These are phyloP conservation scores for Mortierella sp. DNA, from an alignment of 371 early-diverging fungal species.

Conservation along the genomic window DNA sequence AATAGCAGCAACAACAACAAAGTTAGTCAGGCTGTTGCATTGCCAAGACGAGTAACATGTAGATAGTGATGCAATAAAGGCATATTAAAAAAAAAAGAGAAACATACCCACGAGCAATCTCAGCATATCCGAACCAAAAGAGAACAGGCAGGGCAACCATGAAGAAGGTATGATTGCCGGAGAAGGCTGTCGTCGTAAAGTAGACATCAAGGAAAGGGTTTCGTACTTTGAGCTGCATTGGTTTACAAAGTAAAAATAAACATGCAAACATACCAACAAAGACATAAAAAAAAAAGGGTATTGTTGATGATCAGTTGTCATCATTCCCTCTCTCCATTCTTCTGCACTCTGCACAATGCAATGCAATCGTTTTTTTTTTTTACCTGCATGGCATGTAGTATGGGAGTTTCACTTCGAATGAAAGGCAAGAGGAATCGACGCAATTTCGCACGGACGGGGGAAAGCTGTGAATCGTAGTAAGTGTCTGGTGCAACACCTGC, in stretches of 20 bases:
- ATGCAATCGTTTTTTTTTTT: neutral
- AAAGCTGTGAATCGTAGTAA: constrained; percentile 53
- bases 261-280: neutral
- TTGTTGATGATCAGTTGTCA: too few relatives aligned
- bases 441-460: constrained; percentile 60
- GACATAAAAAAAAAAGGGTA: neutral
- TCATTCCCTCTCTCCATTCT: too few relatives aligned
- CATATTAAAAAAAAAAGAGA: constrained; percentile 1
- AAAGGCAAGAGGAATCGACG: constrained; percentile 65
- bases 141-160: constrained; percentile 76
- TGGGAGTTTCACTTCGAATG: constrained; percentile 68
- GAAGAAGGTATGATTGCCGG: constrained; percentile 83
- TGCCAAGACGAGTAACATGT: neutral
- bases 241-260: neutral
- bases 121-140: constrained; percentile 78
- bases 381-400: constrained; percentile 71
- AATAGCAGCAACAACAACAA: neutral
- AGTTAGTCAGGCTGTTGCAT: neutral
- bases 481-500: constrained; percentile 54
- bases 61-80: neutral
- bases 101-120: constrained; percentile 67
- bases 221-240: constrained; percentile 43
- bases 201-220: constrained; percentile 67
- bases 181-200: constrained; percentile 73
- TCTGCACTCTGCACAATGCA: too few relatives aligned